phyloP scores from a whole-genome alignment of 2,329 filamentous ascomycete species.

The Colletotrichum sp. region DNA sequence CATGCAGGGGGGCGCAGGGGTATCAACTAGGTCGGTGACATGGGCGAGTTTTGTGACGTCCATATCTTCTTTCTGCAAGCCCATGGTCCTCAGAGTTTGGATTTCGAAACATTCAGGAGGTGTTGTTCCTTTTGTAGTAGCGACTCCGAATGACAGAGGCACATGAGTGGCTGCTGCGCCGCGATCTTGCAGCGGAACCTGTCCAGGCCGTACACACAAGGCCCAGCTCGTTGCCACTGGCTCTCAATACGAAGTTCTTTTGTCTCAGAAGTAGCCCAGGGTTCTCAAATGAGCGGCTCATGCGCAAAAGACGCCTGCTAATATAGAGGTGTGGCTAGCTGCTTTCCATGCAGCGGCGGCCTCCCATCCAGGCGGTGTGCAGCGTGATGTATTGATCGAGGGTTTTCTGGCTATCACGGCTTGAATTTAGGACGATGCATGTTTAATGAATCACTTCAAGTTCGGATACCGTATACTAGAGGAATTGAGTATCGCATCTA shows the following conservation, averaged over 20 bases:
- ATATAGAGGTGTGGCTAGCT: accelerated
- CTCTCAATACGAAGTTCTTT: neutral
- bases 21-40: neutral
- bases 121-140: neutral
- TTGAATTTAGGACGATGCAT: too few relatives aligned
- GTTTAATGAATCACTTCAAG: too few relatives aligned
- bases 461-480: too few relatives aligned
- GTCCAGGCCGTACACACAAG: neutral
- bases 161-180: neutral
- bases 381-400: too few relatives aligned
- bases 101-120: neutral
- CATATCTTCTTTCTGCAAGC: neutral
- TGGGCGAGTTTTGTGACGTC: accelerated
- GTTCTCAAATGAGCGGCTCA: neutral
- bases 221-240: neutral
- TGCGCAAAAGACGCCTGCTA: neutral
- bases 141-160: accelerated
- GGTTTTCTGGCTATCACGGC: too few relatives aligned
- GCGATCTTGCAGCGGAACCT: neutral
- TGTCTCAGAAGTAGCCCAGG: neutral
- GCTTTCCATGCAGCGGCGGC: neutral
- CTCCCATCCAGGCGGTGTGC: neutral
- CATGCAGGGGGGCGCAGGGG: neutral
- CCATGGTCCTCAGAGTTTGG: neutral
- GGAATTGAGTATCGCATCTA: too few relatives aligned